Conservation (phyloP, 371 early-diverging fungal genomes). For the Circinella umbellata region DNA sequence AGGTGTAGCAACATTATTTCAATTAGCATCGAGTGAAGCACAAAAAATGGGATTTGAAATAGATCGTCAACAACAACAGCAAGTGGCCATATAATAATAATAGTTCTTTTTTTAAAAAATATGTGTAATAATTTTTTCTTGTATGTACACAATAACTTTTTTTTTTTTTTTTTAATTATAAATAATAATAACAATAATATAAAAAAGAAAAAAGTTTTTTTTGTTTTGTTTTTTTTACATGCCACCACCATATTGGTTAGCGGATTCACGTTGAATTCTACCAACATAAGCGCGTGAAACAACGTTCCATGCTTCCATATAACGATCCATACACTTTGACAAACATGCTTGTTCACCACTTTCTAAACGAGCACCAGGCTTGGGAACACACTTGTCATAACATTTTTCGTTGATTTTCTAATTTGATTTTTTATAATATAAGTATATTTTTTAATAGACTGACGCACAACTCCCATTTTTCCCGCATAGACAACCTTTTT, state of each 20-base stretch:
- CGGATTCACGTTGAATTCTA: constrained; percentile 73
- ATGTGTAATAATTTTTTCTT: too few relatives aligned
- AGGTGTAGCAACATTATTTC: constrained; percentile 37
- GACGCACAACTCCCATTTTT: too few relatives aligned
- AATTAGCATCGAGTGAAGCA: constrained; percentile 34
- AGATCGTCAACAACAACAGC: constrained; percentile 5
- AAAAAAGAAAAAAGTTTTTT: too few relatives aligned
- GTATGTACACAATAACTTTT: not conserved
- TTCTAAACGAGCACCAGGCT: constrained; percentile 74
- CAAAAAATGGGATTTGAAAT: constrained; percentile 21
- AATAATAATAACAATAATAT: too few relatives aligned
- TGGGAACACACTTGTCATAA: constrained; percentile 80
- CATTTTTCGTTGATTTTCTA: constrained; percentile 88
- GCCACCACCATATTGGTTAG: constrained; percentile 43
- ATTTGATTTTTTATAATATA: not conserved
- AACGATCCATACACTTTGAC: constrained; percentile 87
- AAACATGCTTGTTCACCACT: constrained; percentile 78
- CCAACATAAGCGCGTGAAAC: constrained; percentile 79
- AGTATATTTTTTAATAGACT: too few relatives aligned
- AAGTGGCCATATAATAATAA: not conserved
- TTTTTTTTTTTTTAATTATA: not conserved
- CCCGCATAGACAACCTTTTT: too few relatives aligned
- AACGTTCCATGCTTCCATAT: constrained; percentile 88
- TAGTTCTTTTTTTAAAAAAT: too few relatives aligned
- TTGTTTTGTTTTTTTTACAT: constrained; percentile 24